Evolutionary conservation across 768 basidiomycete species (phyloP), one percentile per base, ranked within the genome.

Genomic region (Suillus americanus): DNA sequence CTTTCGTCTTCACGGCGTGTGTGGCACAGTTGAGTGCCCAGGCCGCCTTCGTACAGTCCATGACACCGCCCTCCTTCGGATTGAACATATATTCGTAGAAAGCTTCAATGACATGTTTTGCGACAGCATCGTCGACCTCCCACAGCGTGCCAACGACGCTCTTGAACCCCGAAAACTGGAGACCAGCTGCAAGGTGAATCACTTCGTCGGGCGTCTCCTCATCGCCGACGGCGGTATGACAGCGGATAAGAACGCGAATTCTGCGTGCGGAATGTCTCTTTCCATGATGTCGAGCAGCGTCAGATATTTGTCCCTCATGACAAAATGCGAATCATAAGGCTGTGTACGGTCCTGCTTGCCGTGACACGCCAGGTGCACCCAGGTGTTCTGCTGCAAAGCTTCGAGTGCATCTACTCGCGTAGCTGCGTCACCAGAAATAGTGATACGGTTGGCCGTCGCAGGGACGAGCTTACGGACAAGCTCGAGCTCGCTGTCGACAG

Each of bases 301-400:
- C 23, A 48, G 6, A 48, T 48, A 6, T 14, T 25, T 13, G 2
- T 48, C 46, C 14, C 23, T 48, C 48, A 50, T 50, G 25, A 50
- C 65, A 10, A 78, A 72, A 2, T 70, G 62, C 0, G 78, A 74
- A 3, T 71, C 55, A 5, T 73, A 71, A 4, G 77, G 77, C 3
- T 71, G 65, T 0, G 46, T 33, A 2, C 37, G 3, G 43, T 72
- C 56, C 7, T 73, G 72, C 0, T 48, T 53, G 0, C 78, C 74
- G 25, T 78, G 77, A 18, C 77, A 79, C 0, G 75, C 77, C 4
- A 79, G 61, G 51, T 78, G 77, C 0, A 69, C 69, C 74, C 75
- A 77, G 0, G 61, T 10, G 61, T 75, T 71, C 6, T 65, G 60
- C 6, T 54, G 20, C 6, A 77, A 63, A 4, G 65, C 68, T 0